These are phyloP conservation scores for Lepiota brunneoincarnata DNA, from an alignment of 768 basidiomycete genomes.

Conservation along the genomic window DNA sequence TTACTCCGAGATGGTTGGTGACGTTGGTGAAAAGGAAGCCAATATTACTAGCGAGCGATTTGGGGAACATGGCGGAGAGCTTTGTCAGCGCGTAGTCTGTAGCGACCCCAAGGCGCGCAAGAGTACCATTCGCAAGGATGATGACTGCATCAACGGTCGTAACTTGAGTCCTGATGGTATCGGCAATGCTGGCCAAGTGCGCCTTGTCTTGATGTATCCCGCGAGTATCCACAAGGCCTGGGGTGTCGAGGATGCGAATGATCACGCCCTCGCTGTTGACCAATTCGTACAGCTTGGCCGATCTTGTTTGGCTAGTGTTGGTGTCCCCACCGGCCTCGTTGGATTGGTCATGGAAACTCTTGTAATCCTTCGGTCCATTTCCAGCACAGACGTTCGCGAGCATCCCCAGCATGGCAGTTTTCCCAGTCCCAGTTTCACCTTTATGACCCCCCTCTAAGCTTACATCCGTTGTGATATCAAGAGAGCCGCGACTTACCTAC, in stretches of 20 bases:
- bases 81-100: slow-evolving; percentile 24
- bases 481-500: no score
- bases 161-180: slow-evolving; percentile 18
- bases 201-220: slow-evolving; percentile 22
- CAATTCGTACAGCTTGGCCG: no score
- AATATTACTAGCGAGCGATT: slow-evolving; percentile 20
- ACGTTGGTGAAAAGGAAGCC: slow-evolving; percentile 21
- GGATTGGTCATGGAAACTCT: no score
- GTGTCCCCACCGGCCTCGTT: no score
- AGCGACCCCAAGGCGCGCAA: slow-evolving; percentile 18
- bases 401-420: no score
- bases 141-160: slow-evolving; percentile 22
- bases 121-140: slow-evolving; percentile 27
- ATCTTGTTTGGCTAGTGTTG: no score
- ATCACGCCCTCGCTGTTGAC: not conserved
- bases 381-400: no score
- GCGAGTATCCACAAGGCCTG: slow-evolving; percentile 27
- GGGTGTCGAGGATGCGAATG: slow-evolving; percentile 26
- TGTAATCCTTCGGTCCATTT: no score
- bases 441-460: no score
- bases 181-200: slow-evolving; percentile 24
- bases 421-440: no score
- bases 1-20: slow-evolving; percentile 9
- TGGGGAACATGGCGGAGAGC: slow-evolving; percentile 22
- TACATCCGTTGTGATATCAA: no score